Conservation (phyloP, 2,329 filamentous ascomycete genomes). For the Gyromitra esculenta region DNA sequence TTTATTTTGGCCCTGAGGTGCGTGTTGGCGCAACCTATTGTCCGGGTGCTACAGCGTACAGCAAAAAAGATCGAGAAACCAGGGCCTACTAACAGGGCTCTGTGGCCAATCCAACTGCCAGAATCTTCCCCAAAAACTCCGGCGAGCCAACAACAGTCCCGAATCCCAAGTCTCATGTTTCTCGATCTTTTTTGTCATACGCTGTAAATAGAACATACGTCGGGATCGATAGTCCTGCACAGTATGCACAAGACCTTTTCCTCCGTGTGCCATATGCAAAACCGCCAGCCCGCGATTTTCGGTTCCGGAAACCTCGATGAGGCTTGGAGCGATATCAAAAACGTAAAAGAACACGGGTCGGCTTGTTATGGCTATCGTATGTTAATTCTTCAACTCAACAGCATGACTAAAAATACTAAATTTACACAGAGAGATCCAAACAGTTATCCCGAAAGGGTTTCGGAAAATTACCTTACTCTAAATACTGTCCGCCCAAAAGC, state of each 20-base stretch:
- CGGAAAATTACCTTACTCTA: constrained; percentile 59
- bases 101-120: no score
- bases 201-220: constrained; percentile 63
- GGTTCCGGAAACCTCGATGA: constrained; percentile 61
- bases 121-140: no score
- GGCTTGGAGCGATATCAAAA: constrained; percentile 56
- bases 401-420: constrained; percentile 54
- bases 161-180: no score
- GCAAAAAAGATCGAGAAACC: no score
- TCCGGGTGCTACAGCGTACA: constrained; percentile 55
- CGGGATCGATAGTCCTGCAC: constrained; percentile 60
- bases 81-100: no score
- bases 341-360: constrained; percentile 56
- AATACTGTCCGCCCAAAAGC: constrained; percentile 58
- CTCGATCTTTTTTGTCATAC: no score
- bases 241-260: constrained; percentile 65
- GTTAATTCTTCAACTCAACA: constrained; percentile 54
- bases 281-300: constrained; percentile 68
- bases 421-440: constrained; percentile 35
- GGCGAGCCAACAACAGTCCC: no score
- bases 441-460: constrained; percentile 42
- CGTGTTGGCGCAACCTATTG: constrained; percentile 57
- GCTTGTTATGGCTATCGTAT: constrained; percentile 56
- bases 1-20: constrained; percentile 15
- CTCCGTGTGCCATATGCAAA: constrained; percentile 69